Conservation (phyloP, 768 basidiomycete genomes). For the Astraeus odoratus region DNA sequence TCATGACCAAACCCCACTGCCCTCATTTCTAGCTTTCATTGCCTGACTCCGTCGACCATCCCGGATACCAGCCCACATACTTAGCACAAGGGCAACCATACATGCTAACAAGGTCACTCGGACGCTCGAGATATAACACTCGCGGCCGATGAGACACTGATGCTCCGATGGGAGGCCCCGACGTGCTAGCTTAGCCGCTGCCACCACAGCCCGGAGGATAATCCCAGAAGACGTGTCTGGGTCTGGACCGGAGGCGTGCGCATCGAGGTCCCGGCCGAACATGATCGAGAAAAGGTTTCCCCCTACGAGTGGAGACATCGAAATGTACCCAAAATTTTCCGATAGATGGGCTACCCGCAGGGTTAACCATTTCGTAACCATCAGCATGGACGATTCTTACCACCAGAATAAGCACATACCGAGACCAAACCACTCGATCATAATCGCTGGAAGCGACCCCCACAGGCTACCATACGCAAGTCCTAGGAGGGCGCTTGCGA, state of each 20-base stretch:
- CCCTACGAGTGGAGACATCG: constrained; percentile 66
- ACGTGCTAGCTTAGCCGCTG: neutral
- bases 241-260: constrained; percentile 38
- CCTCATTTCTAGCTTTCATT: neutral
- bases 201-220: neutral
- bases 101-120: constrained; percentile 38
- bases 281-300: constrained; percentile 80
- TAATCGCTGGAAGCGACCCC: constrained; percentile 66
- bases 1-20: no score
- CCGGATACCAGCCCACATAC: constrained; percentile 32
- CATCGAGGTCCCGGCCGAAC: constrained; percentile 77
- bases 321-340: constrained; percentile 82
- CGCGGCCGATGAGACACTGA: constrained; percentile 49
- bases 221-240: neutral
- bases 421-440: constrained; percentile 87
- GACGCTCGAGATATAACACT: constrained; percentile 55
- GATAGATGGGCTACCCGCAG: constrained; percentile 53
- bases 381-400: neutral
- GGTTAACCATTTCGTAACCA: neutral
- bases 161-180: constrained; percentile 27
- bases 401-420: constrained; percentile 37
- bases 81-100: constrained; percentile 28
- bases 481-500: constrained; percentile 25
- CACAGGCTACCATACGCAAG: constrained; percentile 67
- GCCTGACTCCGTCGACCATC: constrained; percentile 15